These are phyloP conservation scores for Rhodotorula sp. DNA, from an alignment of 1,284 basidiomycete genomes.

Conservation along the genomic window DNA sequence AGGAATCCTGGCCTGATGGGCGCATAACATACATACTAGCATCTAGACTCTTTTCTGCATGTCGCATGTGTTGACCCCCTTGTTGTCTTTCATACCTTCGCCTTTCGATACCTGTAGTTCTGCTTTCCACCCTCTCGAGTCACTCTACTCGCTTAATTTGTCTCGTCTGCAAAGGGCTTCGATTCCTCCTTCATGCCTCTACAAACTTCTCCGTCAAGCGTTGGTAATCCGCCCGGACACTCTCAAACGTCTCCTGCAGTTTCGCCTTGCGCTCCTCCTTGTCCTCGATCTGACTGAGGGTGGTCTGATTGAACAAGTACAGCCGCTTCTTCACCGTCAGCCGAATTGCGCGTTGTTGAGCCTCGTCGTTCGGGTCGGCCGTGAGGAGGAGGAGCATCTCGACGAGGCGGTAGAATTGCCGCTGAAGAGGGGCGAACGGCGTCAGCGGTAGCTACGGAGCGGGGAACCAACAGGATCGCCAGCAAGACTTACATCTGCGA, in stretches of 20 bases:
- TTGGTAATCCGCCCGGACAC: constrained; percentile 76
- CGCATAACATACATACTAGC: background rate
- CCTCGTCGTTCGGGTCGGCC: constrained; percentile 51
- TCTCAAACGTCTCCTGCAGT: constrained; percentile 89
- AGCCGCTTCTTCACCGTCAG: constrained; percentile 78
- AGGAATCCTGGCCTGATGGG: constrained; percentile 9
- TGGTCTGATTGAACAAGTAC: constrained; percentile 89
- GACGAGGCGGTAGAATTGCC: constrained; percentile 86
- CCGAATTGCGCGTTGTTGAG: constrained; percentile 33
- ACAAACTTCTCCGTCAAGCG: constrained; percentile 29
- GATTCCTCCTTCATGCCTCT: background rate
- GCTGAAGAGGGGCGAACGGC: constrained; percentile 53
- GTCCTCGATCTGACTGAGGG: constrained; percentile 52
- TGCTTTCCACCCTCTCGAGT: background rate
- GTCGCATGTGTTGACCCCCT: background rate
- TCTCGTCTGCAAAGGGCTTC: background rate
- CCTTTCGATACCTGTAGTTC: background rate
- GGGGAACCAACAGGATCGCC: too few relatives aligned
- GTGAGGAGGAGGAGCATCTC: constrained; percentile 83
- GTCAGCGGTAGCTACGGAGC: background rate
- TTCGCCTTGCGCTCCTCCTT: constrained; percentile 82
- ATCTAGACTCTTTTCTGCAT: background rate
- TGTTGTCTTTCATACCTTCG: background rate
- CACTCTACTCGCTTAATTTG: background rate
- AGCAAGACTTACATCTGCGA: constrained; percentile 68